Conservation (phyloP, 2,329 filamentous ascomycete genomes). For the Phialophora expanda region DNA sequence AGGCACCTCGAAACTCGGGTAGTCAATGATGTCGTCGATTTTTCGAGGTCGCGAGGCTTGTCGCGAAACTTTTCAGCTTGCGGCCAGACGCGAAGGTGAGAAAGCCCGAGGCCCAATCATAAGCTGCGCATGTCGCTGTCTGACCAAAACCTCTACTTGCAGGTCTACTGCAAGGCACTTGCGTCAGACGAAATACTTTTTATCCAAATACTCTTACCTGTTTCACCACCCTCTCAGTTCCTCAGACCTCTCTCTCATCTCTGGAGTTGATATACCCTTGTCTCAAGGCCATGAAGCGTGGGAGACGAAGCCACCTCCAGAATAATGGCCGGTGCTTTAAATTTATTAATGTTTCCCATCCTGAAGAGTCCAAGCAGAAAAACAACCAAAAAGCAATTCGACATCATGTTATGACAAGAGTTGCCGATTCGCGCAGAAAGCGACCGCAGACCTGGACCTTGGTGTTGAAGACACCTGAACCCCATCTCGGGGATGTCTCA, state of each 20-base stretch:
- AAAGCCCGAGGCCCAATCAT: background rate
- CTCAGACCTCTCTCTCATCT: background rate
- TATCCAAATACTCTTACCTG: background rate
- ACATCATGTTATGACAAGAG: slow-evolving; percentile 27
- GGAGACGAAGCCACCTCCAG: background rate
- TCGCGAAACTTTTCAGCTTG: background rate
- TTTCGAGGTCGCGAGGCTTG: slow-evolving; percentile 19
- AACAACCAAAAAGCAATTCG: slow-evolving; percentile 18
- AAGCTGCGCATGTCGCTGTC: background rate
- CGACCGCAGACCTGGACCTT: slow-evolving; percentile 12
- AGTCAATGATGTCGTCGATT: slow-evolving; percentile 32
- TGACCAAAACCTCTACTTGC: background rate
- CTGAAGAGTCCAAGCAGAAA: slow-evolving; percentile 17
- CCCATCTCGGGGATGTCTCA: background rate
- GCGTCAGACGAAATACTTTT: background rate
- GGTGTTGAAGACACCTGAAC: background rate
- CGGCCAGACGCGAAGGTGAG: background rate
- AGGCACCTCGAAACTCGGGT: background rate
- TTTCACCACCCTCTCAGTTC: background rate
- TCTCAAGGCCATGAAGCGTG: background rate
- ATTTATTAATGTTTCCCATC: slow-evolving; percentile 21
- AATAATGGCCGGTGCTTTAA: background rate
- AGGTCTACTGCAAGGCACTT: fast-evolving
- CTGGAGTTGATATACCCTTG: background rate
- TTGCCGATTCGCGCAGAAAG: slow-evolving; percentile 20